Base-by-base conservation (phyloP, 2,329 filamentous ascomycete genomes). In the Colletotrichum eleusines region DNA sequence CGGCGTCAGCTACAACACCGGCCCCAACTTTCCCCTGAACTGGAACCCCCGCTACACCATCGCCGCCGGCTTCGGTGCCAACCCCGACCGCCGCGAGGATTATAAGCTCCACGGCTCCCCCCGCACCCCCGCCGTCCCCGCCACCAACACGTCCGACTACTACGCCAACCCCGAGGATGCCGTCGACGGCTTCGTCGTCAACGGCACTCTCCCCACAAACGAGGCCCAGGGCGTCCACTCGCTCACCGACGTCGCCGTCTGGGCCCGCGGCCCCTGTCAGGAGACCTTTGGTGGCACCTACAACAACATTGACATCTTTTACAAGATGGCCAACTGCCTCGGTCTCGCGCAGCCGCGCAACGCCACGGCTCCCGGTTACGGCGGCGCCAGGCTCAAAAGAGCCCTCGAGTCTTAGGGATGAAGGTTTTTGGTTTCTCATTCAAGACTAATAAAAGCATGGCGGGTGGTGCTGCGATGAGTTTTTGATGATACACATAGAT, bases 1-100 rank as follows among this genome's bases (percentile, higher is more conserved):
- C 46, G 87, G 87, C 71, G 86, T 92, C 74, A 88, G 88, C 68
- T 95, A 95, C 84, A 87, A 87, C 75, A 92, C 92, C 28, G 91
- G 91, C 62, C 85, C 89, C 75, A 88, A 92, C 83, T 97, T 96
- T 85, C 94, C 94, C 26, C 85, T 88, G 73, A 94, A 94, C 84
- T 96, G 94, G 93, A 91, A 94, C 78, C 94, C 94, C 18, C 88
- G 94, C 40, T 96, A 95, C 82, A 92, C 92, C 69, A 89, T 97
- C 61, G 93, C 92, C 66, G 87, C 90, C 50, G 94, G 94, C 62
- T 80, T 94, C 42, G 88, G 86, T 59, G 92, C 92, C 40, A 87
- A 88, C 77, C 94, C 94, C 0, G 94, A 97, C 79, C 89, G 86
- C 76, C 87, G 92, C 28, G 94, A 97, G 84, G 88, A 92, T 82